phyloP scores from a whole-genome alignment of 169 alveolate species.

The Prorocentrum cordatum region DNA sequence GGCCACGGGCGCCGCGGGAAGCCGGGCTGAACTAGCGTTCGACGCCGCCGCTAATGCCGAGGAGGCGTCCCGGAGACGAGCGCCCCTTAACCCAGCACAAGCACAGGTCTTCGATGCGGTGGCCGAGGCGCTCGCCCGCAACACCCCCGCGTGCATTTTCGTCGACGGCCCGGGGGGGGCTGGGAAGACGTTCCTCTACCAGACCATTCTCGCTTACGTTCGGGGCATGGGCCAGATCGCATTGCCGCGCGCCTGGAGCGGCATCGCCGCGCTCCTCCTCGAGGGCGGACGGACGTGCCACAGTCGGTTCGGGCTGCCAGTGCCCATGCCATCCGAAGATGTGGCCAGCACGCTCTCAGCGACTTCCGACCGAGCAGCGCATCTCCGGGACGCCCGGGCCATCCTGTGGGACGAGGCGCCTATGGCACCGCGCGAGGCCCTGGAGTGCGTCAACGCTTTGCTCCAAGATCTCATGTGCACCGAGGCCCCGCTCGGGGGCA shows the following conservation, averaged over 20 bases:
- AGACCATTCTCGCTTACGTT: not conserved
- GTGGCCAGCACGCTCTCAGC: not conserved
- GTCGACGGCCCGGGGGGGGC: constrained; percentile 14
- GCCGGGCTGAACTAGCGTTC: not conserved
- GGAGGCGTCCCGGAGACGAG: too few species aligned
- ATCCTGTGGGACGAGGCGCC: not conserved
- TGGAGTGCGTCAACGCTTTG: not conserved
- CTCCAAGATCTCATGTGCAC: not conserved
- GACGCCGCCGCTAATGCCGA: too few species aligned
- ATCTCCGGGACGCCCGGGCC: not conserved
- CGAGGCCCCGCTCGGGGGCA: not conserved
- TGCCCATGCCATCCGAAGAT: not conserved
- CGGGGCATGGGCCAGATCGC: not conserved
- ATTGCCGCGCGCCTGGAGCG: not conserved
- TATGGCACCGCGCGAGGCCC: not conserved
- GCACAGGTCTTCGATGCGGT: not conserved
- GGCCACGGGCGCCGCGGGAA: not conserved
- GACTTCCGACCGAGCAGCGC: not conserved
- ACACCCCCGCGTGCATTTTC: not conserved
- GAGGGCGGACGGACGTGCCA: constrained; percentile 1
- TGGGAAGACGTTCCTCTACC: not conserved
- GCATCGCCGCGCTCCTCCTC: not conserved
- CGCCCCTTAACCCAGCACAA: too few species aligned
- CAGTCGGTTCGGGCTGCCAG: not conserved
- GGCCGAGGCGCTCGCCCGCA: not conserved